Evolutionary conservation across 2,329 filamentous ascomycete genomes (phyloP).

Genomic region (Dothistroma septosporum): DNA sequence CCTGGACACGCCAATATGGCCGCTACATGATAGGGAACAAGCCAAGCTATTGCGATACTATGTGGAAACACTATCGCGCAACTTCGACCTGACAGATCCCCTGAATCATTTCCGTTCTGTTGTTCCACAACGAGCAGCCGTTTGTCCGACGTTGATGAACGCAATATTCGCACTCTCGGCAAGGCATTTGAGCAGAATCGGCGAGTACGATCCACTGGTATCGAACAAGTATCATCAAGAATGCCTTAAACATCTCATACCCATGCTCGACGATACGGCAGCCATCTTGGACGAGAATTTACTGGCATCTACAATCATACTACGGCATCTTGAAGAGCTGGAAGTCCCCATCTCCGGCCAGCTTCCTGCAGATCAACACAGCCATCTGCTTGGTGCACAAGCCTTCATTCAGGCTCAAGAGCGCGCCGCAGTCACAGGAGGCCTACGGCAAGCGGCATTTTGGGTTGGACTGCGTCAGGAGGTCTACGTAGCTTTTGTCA

Average conservation of each 20-base stretch:
- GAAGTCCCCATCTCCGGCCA: constrained; percentile 37
- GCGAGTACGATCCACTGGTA: constrained; percentile 47
- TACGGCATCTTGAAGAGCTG: constrained; percentile 56
- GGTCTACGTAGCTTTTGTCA: constrained; percentile 51
- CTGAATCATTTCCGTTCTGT: constrained; percentile 50
- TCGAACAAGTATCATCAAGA: constrained; percentile 53
- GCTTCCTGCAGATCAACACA: constrained; percentile 21
- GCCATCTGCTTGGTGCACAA: constrained; percentile 33
- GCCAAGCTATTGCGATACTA: constrained; percentile 33
- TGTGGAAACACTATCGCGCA: constrained; percentile 30
- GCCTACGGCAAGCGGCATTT: constrained; percentile 48
- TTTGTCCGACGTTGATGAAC: constrained; percentile 52
- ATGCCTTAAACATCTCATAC: constrained; percentile 51
- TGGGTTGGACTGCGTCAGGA: constrained; percentile 58
- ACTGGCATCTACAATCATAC: constrained; percentile 54
- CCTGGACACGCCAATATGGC: constrained; percentile 30
- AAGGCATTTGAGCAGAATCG: constrained; percentile 51
- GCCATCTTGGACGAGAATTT: constrained; percentile 49
- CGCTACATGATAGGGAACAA: constrained; percentile 28
- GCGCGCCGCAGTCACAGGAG: constrained; percentile 33
- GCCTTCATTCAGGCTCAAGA: constrained; percentile 36
- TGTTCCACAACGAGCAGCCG: constrained; percentile 52
- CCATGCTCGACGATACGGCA: constrained; percentile 41
- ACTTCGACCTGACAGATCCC: constrained; percentile 34
- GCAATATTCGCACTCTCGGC: constrained; percentile 56